Evolutionary conservation across 345 rosid genomes (phyloP).

Genomic region (Pseudoturritis turrita): DNA sequence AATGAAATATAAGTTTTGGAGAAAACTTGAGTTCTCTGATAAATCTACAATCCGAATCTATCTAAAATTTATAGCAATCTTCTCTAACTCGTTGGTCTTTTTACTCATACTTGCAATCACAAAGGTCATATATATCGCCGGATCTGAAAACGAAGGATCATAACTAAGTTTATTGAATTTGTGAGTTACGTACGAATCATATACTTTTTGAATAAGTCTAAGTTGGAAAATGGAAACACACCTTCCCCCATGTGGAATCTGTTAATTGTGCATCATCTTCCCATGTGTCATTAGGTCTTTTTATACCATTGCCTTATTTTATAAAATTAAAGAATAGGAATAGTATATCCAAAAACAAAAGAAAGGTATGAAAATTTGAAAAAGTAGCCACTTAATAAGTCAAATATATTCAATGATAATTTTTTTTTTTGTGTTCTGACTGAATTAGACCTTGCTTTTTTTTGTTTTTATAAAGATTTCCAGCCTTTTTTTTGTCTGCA

Average conservation of each 20-base stretch:
- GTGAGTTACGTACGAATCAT: slow-evolving; percentile 1
- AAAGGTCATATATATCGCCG: background rate
- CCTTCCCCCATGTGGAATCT: slow-evolving; percentile 30
- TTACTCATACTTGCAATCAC: background rate
- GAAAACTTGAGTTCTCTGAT: background rate
- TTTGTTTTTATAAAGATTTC: background rate
- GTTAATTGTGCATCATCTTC: slow-evolving; percentile 27
- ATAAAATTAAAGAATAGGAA: background rate
- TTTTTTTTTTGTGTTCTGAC: background rate
- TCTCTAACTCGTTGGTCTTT: background rate
- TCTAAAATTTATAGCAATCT: background rate
- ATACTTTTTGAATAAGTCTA: slow-evolving; percentile 23
- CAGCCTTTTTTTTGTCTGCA: no score
- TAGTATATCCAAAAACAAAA: background rate
- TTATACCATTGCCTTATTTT: background rate
- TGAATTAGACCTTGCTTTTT: background rate
- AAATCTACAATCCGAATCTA: background rate
- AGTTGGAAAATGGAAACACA: slow-evolving; percentile 25
- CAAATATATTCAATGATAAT: background rate
- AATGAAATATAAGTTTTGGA: background rate
- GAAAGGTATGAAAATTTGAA: background rate
- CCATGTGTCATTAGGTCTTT: slow-evolving; percentile 28
- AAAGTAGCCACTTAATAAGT: slow-evolving; percentile 8
- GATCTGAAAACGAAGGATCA: background rate
- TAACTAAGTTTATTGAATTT: background rate